Conservation (phyloP, 2,329 filamentous ascomycete species). For the Paecilomyces fulvus region DNA sequence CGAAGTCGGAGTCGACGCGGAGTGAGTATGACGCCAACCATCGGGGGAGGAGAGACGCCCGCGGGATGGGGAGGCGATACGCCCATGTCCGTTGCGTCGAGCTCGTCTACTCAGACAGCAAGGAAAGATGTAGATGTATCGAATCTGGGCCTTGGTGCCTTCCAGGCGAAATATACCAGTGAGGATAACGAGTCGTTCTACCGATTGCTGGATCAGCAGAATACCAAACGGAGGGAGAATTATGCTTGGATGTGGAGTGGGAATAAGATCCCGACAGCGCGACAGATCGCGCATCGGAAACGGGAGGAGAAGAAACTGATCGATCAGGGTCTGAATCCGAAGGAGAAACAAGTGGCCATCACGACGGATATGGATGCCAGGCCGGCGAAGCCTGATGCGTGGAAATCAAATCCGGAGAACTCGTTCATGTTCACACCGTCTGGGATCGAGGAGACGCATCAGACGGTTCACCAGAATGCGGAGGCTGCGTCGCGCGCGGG, state of each 20-base stretch:
- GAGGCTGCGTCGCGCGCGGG: constrained; percentile 64
- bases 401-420: constrained; percentile 69
- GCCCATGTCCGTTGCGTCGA: constrained; percentile 50
- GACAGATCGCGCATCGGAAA: constrained; percentile 49
- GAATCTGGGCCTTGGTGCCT: constrained; percentile 71
- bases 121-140: constrained; percentile 49
- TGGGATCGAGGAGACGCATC: constrained; percentile 43
- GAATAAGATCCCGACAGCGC: constrained; percentile 67
- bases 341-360: constrained; percentile 53
- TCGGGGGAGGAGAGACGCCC: constrained; percentile 24
- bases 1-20: constrained; percentile 37
- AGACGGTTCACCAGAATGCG: constrained; percentile 58
- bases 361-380: constrained; percentile 57
- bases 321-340: constrained; percentile 49
- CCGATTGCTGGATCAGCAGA: constrained; percentile 81
- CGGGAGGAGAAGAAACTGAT: constrained; percentile 64
- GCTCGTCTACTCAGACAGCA: constrained; percentile 26
- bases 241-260: constrained; percentile 82
- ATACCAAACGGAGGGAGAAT: constrained; percentile 72
- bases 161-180: constrained; percentile 89
- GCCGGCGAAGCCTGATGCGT: constrained; percentile 67
- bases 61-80: constrained; percentile 62
- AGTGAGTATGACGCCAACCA: constrained; percentile 24
- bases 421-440: constrained; percentile 67
- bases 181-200: constrained; percentile 99